These are phyloP conservation scores for Cordyceps farinosa DNA, from an alignment of 2,329 filamentous ascomycete genomes.

Conservation along the genomic window DNA sequence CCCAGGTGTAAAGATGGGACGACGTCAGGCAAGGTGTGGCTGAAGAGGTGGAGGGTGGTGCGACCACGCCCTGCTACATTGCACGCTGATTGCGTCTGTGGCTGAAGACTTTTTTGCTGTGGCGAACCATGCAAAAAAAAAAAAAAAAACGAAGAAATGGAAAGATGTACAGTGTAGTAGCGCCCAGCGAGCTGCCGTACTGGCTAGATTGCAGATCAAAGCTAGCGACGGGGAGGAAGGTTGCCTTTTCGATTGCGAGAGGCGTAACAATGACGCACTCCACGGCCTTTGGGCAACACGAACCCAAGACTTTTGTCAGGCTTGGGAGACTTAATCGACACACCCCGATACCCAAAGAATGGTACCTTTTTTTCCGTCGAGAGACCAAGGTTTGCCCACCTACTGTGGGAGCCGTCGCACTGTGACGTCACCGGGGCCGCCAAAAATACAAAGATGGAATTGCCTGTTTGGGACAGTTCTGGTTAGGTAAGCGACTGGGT, in stretches of 20 bases:
- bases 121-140: background rate
- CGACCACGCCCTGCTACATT: background rate
- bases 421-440: conserved; percentile 7
- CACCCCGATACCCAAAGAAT: background rate
- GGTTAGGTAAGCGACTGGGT: background rate
- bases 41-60: conserved; percentile 1
- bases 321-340: background rate
- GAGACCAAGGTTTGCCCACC: background rate
- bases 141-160: too few species aligned
- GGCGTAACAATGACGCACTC: conserved; percentile 4
- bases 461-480: background rate
- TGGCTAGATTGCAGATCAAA: background rate
- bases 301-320: background rate
- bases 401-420: background rate
- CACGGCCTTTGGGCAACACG: background rate
- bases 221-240: background rate
- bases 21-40: conserved; percentile 16
- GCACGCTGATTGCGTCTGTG: background rate
- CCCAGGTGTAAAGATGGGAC: conserved; percentile 3
- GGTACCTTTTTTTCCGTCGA: background rate
- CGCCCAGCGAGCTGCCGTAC: too few species aligned
- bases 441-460: background rate
- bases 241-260: background rate
- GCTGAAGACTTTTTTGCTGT: background rate
- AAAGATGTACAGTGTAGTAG: too few species aligned